Evolutionary conservation across 2,329 filamentous ascomycete species (phyloP).

Genomic region (Clarireedia paspali): DNA sequence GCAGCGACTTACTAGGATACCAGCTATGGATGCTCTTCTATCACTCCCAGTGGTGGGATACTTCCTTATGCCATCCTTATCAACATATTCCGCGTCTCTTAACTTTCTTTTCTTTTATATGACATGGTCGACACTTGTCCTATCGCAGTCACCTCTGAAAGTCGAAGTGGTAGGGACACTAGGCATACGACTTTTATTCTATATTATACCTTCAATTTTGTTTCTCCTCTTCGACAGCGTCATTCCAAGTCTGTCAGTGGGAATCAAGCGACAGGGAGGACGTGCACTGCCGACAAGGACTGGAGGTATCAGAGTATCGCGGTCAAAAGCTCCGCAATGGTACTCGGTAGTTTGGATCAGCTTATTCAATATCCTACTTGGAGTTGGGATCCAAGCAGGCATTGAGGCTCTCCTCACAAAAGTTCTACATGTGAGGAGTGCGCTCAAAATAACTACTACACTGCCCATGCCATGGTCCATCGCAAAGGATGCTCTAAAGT

Average conservation of each 20-base stretch:
- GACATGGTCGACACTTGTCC: slow-evolving; percentile 60
- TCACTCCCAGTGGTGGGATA: slow-evolving; percentile 67
- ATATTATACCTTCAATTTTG: slow-evolving; percentile 61
- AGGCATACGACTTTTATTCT: slow-evolving; percentile 60
- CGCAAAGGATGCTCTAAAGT: slow-evolving; percentile 44
- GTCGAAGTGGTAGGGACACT: slow-evolving; percentile 69
- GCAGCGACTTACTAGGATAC: neutral
- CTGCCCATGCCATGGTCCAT: slow-evolving; percentile 58
- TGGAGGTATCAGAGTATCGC: slow-evolving; percentile 28
- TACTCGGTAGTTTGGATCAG: slow-evolving; percentile 45
- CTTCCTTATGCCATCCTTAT: slow-evolving; percentile 51
- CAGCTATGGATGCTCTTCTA: slow-evolving; percentile 55
- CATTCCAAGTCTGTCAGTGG: slow-evolving; percentile 59
- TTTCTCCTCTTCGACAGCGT: slow-evolving; percentile 67
- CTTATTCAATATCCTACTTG: slow-evolving; percentile 46
- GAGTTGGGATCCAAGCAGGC: slow-evolving; percentile 43
- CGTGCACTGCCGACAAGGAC: slow-evolving; percentile 41
- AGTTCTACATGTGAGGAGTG: slow-evolving; percentile 43
- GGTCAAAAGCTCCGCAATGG: slow-evolving; percentile 34
- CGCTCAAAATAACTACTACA: slow-evolving; percentile 48
- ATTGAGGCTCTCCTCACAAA: slow-evolving; percentile 49
- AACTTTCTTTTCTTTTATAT: slow-evolving; percentile 87
- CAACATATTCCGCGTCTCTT: slow-evolving; percentile 69
- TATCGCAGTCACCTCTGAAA: slow-evolving; percentile 66
- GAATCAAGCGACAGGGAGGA: slow-evolving; percentile 59